Conservation (phyloP, 2,329 filamentous ascomycete species). For the Beauveria varroae region DNA sequence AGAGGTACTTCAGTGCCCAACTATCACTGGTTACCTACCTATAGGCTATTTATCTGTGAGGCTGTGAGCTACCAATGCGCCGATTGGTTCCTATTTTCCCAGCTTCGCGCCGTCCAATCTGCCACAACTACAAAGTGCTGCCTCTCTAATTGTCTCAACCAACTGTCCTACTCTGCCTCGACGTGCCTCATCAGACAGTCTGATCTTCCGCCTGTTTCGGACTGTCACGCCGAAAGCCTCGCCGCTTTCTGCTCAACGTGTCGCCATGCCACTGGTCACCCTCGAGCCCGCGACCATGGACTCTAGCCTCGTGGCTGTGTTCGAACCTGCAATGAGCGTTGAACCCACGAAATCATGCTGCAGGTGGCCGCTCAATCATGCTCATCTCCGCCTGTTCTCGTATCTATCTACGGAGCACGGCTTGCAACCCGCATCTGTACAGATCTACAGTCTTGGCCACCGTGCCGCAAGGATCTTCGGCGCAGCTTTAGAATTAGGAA, state of each 20-base stretch:
- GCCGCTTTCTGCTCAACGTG: not conserved
- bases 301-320: not conserved
- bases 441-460: conserved; percentile 1
- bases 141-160: too few relatives aligned
- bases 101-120: too few relatives aligned
- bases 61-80: not conserved
- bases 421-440: not conserved
- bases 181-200: not conserved
- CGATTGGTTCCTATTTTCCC: too few relatives aligned
- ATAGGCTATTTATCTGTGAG: too few relatives aligned
- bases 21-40: too few relatives aligned
- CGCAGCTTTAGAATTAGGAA: not conserved
- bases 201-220: not conserved
- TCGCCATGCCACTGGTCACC: not conserved
- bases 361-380: not conserved
- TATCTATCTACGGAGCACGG: not conserved
- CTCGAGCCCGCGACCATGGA: not conserved
- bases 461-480: not conserved
- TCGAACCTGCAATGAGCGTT: not conserved
- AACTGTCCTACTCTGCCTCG: too few relatives aligned
- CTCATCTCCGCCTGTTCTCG: not conserved
- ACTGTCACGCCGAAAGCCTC: not conserved
- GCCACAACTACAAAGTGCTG: too few relatives aligned
- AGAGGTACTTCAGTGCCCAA: too few relatives aligned
- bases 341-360: not conserved